These are phyloP conservation scores for Yamadazyma membranifaciens DNA, from an alignment of 1,139 yeast species.

Conservation along the genomic window DNA sequence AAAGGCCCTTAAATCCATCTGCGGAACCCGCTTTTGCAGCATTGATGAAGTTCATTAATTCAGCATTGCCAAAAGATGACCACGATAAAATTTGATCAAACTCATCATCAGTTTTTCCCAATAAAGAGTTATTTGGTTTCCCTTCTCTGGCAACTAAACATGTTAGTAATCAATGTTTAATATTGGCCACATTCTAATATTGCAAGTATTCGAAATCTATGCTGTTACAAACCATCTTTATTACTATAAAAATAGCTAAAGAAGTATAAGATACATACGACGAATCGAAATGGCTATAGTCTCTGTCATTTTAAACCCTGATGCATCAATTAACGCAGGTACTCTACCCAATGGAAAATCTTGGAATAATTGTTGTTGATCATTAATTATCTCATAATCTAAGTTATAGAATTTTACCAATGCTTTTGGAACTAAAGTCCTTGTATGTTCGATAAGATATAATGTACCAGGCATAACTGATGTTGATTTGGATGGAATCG, in stretches of 20 bases:
- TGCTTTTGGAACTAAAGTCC: slow-evolving; percentile 42
- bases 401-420: slow-evolving; percentile 70
- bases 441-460: slow-evolving; percentile 47
- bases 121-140: slow-evolving; percentile 33
- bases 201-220: too few relatives aligned
- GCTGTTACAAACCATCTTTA: slow-evolving; percentile 54
- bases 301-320: slow-evolving; percentile 80
- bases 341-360: slow-evolving; percentile 70
- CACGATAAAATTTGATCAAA: slow-evolving; percentile 74
- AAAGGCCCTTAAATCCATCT: slow-evolving; percentile 41
- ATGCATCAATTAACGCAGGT: slow-evolving; percentile 79
- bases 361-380: slow-evolving; percentile 44
- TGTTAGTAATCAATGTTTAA: slow-evolving; percentile 26
- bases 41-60: slow-evolving; percentile 48
- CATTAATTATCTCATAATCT: slow-evolving; percentile 60
- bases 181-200: slow-evolving; percentile 62
- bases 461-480: slow-evolving; percentile 65
- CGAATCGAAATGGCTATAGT: slow-evolving; percentile 65
- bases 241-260: background rate
- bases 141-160: slow-evolving; percentile 25
- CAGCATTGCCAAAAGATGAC: slow-evolving; percentile 77
- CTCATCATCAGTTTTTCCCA: slow-evolving; percentile 66
- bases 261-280: slow-evolving; percentile 24
- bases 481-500: too few relatives aligned
- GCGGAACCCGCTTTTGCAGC: slow-evolving; percentile 31